Conservation (phyloP, 2,329 filamentous ascomycete species). For the Diplocarpon mali region DNA sequence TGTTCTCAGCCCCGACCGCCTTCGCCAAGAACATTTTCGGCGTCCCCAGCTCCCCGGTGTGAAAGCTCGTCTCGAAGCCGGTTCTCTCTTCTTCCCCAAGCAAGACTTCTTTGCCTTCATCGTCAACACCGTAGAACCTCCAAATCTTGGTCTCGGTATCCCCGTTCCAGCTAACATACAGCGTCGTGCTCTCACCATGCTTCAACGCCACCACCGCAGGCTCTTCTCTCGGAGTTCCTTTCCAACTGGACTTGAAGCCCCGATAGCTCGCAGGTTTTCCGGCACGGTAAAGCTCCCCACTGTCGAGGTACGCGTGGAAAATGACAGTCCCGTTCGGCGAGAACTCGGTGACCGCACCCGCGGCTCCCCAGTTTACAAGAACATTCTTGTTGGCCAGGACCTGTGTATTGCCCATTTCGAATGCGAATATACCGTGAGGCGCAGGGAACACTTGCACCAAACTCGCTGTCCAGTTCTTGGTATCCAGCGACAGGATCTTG, state of each 20-base stretch:
- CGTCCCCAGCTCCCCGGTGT: not conserved
- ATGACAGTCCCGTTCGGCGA: conserved; percentile 26
- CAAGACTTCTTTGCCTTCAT: conserved; percentile 27
- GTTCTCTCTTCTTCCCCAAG: conserved; percentile 30
- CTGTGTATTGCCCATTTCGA: conserved; percentile 19
- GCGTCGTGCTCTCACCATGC: conserved; percentile 25
- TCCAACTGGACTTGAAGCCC: conserved; percentile 31
- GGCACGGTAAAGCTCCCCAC: conserved; percentile 17
- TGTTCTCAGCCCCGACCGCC: not conserved
- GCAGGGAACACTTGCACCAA: conserved; percentile 14
- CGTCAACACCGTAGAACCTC: conserved; percentile 25
- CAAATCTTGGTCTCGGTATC: conserved; percentile 36
- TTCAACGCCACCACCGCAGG: conserved; percentile 30
- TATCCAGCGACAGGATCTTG: conserved; percentile 16
- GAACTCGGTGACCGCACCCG: conserved; percentile 19
- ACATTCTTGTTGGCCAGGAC: conserved; percentile 19
- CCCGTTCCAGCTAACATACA: conserved; percentile 45
- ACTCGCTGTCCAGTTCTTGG: conserved; percentile 10
- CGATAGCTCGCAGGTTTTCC: conserved; percentile 30
- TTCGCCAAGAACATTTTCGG: not conserved
- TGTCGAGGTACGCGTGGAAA: conserved; percentile 31
- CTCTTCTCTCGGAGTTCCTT: conserved; percentile 27
- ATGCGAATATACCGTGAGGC: conserved; percentile 15
- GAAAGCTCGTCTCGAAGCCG: conserved; percentile 33
- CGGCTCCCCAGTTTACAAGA: conserved; percentile 19